Percentiles rank a stretch among this genome's conserved stretches.
These are phyloP conservation scores for Erythrobasidium yunnanense DNA, from an alignment of 768 basidiomycete genomes.

Conservation along the genomic window DNA sequence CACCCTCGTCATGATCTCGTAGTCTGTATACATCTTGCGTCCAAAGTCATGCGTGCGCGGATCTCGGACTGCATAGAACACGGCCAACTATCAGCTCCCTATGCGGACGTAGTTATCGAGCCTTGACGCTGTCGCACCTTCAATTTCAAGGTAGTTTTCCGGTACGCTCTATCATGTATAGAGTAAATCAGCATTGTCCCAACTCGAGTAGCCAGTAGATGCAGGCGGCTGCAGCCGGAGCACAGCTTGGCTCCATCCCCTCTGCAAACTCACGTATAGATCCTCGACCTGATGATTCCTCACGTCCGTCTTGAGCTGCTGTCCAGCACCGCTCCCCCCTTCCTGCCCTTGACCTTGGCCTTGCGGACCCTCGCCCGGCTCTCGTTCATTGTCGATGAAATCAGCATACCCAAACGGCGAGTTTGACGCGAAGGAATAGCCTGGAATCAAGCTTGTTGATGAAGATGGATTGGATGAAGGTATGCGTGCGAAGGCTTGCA, in stretches of 20 bases:
- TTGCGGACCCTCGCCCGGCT: neutral
- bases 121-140: constrained; percentile 1
- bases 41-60: constrained; percentile 53
- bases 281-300: constrained; percentile 7
- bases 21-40: constrained; percentile 98
- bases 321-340: neutral
- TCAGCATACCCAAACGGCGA: constrained; percentile 8
- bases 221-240: too few species aligned
- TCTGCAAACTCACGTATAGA: neutral
- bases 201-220: too few species aligned
- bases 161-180: neutral
- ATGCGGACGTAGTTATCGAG: neutral
- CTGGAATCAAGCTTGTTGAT: constrained; percentile 3
- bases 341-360: neutral
- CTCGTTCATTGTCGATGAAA: constrained; percentile 1
- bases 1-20: constrained; percentile 95
- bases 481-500: constrained; percentile 24
- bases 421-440: constrained; percentile 19
- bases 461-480: neutral
- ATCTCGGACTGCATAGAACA: neutral
- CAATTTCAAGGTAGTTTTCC: constrained; percentile 23
- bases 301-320: neutral
- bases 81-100: neutral
- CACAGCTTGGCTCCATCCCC: neutral
- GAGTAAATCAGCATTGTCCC: too few species aligned